Evolutionary conservation across 2,329 filamentous ascomycete species (phyloP), one percentile per base, ranked within the genome.

Genomic region (Verticillium tricorpus): DNA sequence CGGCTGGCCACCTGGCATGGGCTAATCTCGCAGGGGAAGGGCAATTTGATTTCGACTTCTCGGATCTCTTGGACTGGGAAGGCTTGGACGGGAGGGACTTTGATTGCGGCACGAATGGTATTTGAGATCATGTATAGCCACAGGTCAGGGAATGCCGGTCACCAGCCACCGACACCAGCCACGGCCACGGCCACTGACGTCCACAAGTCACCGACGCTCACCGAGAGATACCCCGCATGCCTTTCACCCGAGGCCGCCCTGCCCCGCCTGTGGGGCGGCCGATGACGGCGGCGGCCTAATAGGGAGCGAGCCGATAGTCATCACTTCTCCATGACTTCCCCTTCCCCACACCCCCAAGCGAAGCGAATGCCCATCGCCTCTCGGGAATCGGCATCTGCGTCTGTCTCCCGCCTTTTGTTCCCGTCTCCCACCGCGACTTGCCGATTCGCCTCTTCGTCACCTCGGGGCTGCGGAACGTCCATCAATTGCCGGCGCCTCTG

Each of bases 231-330:
- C 64, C 64, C 64, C 63, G 64, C 64, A 65, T 40, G 56, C 58
- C 55, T 61, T 65, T 65, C 45, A 62, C 64, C 61, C 64, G 64
- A 66, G 63, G 54, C 54, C 55, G 58, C 50, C 14, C 31, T 8
- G 17, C 17, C 22, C 56, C 14, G 28, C 28, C 15, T 19, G 31
- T 45, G n/a, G 56, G 22, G n/a, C 5, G 32, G 28, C 12, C 37
- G 12, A 45, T 28, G 14, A 35, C 34, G 34, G 34, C 34, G 14
- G 34, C 63, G 64, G 64, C 58, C 61, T 63, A 66, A 65, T 66
- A 59, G 61, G 62, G 57, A 65, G 64, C 64, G 64, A 66, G 63
- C 22, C 58, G 63, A 65, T 65, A 61, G 64, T 63, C 64, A 61
- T 65, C 58, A 39, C 45, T 55, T 59, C 39, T 57, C 25, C 28